Base-by-base conservation (phyloP, 2,329 filamentous ascomycete species). In the Rasamsonia emersonii region DNA sequence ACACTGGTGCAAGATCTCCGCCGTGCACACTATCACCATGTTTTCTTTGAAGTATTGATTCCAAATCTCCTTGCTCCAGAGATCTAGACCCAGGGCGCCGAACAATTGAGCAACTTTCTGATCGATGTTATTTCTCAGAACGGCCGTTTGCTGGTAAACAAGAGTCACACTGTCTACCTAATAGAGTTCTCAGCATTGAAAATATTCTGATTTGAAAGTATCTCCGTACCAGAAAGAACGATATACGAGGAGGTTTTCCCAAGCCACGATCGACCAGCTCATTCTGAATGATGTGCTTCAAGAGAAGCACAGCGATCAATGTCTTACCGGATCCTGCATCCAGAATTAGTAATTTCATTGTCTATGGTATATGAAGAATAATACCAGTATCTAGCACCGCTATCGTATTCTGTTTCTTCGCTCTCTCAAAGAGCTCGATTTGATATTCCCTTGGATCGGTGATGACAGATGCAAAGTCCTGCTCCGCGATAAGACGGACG, bases 21-120 rank as follows among this genome's bases (percentile, higher is more conserved):
- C 88, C 0, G 91, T 96, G 60, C 86, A 95, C 4, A 96, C 86
- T 41, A 96, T 73, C 17, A 88, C 81, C 75, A 85, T 88, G 54
- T 85, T 79, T 1, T 79, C 64, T 0, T 61, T 47, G 28, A 79
- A 70, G 25, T 71, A 62, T 16, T 70, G 64, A 9, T 64, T 51
- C 79, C 79, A 83, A 2, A 73, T 68, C 9, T 71, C 60, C 32
- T 71, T 62, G 16, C 67, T 64, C 78, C 77, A 71, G 57, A 81
- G 54, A 42, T 79, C 71, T 15, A 67, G 62, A 6, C 68, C 68
- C 66, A 81, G 76, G 13, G 72, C 68, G 8, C 91, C 91, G 44
- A 78, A 86, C 30, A 93, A 76, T 38, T 77, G 77, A 21, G 73
- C 75, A 14, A 93, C 71, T 4, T 76, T 71, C 38, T 88, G 77